Conservation (phyloP, 2,329 filamentous ascomycete species). For the Bipolaris victoriae region DNA sequence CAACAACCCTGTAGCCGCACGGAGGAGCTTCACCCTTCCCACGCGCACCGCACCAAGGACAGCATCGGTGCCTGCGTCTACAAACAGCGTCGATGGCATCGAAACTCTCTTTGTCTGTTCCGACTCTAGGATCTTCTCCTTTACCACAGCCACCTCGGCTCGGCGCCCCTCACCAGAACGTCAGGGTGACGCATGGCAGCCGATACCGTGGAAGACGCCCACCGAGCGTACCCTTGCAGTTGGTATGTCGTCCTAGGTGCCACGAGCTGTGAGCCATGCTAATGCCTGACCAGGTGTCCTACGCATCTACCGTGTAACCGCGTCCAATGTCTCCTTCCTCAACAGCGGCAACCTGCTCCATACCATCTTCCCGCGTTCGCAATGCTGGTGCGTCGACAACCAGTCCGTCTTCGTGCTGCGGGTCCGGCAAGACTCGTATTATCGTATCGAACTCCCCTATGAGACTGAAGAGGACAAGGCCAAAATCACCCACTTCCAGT, state of each 20-base stretch:
- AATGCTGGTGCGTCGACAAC: slow-evolving; percentile 92
- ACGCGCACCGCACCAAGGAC: slow-evolving; percentile 46
- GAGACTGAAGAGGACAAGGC: slow-evolving; percentile 67
- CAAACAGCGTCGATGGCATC: slow-evolving; percentile 54
- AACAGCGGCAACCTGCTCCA: slow-evolving; percentile 84
- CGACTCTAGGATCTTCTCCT: slow-evolving; percentile 73
- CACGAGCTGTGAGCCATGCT: slow-evolving; percentile 6
- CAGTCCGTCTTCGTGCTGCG: slow-evolving; percentile 85
- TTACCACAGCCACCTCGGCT: slow-evolving; percentile 52
- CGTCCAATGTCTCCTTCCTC: slow-evolving; percentile 80
- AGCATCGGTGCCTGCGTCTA: slow-evolving; percentile 40
- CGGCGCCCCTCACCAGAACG: slow-evolving; percentile 46
- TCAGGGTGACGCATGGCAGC: slow-evolving; percentile 55
- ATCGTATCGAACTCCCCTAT: slow-evolving; percentile 84
- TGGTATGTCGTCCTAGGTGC: slow-evolving; percentile 57
- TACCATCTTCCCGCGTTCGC: slow-evolving; percentile 85
- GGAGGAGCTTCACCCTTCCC: slow-evolving; percentile 59
- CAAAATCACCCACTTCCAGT: slow-evolving; percentile 70
- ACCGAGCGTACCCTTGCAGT: slow-evolving; percentile 82
- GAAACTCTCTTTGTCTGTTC: slow-evolving; percentile 79
- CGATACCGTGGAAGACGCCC: slow-evolving; percentile 74
- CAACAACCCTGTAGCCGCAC: slow-evolving; percentile 24
- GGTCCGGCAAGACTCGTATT: slow-evolving; percentile 82
- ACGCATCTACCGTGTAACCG: slow-evolving; percentile 83
- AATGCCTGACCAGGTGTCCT: slow-evolving; percentile 64